These are phyloP conservation scores for Anthostomella pinea DNA, from an alignment of 2,329 filamentous ascomycete species.

Conservation along the genomic window DNA sequence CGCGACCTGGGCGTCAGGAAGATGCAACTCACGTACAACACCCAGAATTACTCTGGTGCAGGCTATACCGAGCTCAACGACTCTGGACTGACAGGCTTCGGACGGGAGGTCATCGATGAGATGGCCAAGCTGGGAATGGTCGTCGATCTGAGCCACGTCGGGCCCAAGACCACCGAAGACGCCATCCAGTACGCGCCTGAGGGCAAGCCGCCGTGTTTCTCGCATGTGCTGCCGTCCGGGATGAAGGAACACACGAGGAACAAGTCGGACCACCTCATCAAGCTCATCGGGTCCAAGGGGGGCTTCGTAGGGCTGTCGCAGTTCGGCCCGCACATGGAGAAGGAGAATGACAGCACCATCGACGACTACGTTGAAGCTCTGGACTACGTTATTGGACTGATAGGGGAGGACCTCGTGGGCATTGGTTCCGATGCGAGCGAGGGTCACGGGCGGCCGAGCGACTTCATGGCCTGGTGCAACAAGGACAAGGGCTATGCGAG, in stretches of 20 bases:
- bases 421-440: constrained; percentile 39
- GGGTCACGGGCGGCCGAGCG: constrained; percentile 36
- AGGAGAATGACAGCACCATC: constrained; percentile 39
- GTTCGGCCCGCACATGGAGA: constrained; percentile 39
- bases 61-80: constrained; percentile 38
- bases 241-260: constrained; percentile 37
- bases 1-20: constrained; percentile 39
- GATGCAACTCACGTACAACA: constrained; percentile 43
- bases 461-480: constrained; percentile 41
- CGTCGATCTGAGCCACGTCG: constrained; percentile 35
- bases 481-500: constrained; percentile 39
- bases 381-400: constrained; percentile 36
- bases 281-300: constrained; percentile 33
- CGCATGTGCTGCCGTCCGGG: constrained; percentile 35
- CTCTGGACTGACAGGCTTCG: constrained; percentile 33
- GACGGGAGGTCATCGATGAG: constrained; percentile 22
- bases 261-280: constrained; percentile 37
- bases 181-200: constrained; percentile 34
- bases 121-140: constrained; percentile 31
- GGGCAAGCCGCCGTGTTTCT: constrained; percentile 39
- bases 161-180: constrained; percentile 33
- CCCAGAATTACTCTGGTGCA: constrained; percentile 39
- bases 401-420: constrained; percentile 36
- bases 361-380: constrained; percentile 40
- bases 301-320: constrained; percentile 39